Conservation (phyloP, 2,329 filamentous ascomycete species). For the Calonectria pseudoreteaudii region DNA sequence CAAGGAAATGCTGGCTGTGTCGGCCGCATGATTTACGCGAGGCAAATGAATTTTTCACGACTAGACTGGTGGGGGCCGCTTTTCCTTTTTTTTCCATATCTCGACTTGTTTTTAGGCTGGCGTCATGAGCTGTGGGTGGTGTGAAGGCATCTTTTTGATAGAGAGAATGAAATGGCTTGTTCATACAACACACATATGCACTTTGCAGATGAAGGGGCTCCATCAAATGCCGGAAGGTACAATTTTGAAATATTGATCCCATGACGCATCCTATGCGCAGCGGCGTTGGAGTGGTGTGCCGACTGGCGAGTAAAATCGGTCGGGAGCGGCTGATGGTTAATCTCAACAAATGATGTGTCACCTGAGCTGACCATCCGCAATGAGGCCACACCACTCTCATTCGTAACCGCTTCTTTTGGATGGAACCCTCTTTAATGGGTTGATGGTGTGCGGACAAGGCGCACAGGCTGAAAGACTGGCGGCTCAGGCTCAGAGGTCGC, state of each 20-base stretch:
- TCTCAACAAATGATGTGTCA: not conserved
- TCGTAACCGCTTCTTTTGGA: not conserved
- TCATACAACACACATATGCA: not conserved
- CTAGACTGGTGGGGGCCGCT: not conserved
- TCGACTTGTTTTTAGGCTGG: not conserved
- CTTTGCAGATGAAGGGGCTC: not conserved
- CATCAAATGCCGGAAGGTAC: not conserved
- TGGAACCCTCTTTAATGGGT: not conserved
- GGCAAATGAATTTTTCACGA: not conserved
- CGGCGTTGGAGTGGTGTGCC: not conserved
- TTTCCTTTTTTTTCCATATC: not conserved
- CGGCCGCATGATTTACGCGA: not conserved
- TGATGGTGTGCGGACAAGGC: not conserved
- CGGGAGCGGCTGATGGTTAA: not conserved
- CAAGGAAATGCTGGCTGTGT: not conserved
- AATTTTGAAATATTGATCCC: not conserved
- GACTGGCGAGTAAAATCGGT: not conserved
- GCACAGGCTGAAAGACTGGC: not conserved
- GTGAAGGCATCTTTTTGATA: not conserved
- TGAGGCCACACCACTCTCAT: not conserved
- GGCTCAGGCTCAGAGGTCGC: not conserved
- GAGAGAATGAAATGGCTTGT: not conserved
- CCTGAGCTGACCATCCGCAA: not conserved
- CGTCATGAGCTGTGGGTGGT: not conserved
- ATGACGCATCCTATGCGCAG: not conserved